Evolutionary conservation across 768 basidiomycete species (phyloP).

Genomic region (Hemileccinum rubropunctum): DNA sequence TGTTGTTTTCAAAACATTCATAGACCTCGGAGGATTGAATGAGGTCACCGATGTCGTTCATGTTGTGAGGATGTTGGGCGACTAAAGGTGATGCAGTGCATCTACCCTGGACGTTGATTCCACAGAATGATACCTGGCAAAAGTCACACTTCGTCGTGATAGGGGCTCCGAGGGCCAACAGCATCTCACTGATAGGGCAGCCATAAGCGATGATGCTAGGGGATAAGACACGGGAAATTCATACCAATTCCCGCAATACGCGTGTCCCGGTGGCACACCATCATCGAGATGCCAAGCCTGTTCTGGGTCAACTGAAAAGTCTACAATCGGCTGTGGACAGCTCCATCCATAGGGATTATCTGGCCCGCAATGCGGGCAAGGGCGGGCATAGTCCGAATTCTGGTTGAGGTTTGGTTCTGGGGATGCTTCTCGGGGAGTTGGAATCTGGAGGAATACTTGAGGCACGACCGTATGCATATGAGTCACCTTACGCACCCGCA

Average conservation of each 20-base stretch:
- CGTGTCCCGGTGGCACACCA: slow-evolving; percentile 77
- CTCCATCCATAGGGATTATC: slow-evolving; percentile 76
- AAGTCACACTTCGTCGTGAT: slow-evolving; percentile 81
- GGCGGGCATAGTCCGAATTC: slow-evolving; percentile 63
- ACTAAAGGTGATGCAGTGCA: slow-evolving; percentile 59
- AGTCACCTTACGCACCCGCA: slow-evolving; percentile 52
- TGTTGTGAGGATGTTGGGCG: slow-evolving; percentile 65
- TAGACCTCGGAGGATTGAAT: slow-evolving; percentile 75
- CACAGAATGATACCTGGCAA: slow-evolving; percentile 81
- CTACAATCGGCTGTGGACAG: slow-evolving; percentile 77
- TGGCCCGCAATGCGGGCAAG: slow-evolving; percentile 74
- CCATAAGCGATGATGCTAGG: not conserved
- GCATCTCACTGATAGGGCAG: slow-evolving; percentile 53
- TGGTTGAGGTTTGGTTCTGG: slow-evolving; percentile 72
- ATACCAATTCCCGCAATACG: slow-evolving; percentile 79
- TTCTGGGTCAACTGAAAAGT: slow-evolving; percentile 65
- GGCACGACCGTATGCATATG: not conserved
- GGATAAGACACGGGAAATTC: slow-evolving; percentile 13
- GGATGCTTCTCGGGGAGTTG: slow-evolving; percentile 69
- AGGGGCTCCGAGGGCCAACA: slow-evolving; percentile 71
- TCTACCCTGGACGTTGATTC: slow-evolving; percentile 71
- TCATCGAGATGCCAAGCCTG: slow-evolving; percentile 77
- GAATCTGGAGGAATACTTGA: slow-evolving; percentile 48
- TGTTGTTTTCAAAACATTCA: slow-evolving; percentile 76
- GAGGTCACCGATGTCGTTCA: slow-evolving; percentile 68